Evolutionary conservation across 148 eudicot genomes (phyloP), one percentile per base, ranked within the genome.

Genomic region (Silene conica): DNA sequence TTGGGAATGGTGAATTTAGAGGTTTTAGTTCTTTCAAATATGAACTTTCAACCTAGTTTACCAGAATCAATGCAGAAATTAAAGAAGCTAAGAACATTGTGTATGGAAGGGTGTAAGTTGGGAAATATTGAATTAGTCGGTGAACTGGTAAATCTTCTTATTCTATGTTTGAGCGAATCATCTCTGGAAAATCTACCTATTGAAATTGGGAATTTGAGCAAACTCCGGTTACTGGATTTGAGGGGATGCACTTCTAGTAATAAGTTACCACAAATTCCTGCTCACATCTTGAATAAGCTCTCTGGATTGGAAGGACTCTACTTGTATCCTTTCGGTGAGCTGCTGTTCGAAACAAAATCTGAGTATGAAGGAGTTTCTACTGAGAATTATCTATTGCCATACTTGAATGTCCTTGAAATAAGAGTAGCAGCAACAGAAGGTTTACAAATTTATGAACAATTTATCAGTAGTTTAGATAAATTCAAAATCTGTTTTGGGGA

Each of bases 161-260:
- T 28, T 28, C 31, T 28, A 1, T 1, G 72, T 69, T 45, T 69
- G 9, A 26, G 72, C 19, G 23, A 46, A 21, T 69, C 72, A 38
- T 15, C 6, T 69, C 6, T 48, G 21, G 72, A n/a, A 23, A 7
- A 69, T 25, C 19, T 69, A 1, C 72, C 72, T 7, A 8, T 0
- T 7, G 57, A 48, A 21, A n/a, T 69, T 4, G 31, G 57, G 6
- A 4, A 46, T 3, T 48, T 69, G 18, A 15, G 23, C 10, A 69
- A 69, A 8, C 72, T 69, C 11, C 55, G 57, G 22, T 41, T 69
- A 13, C 55, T 69, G 7, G 72, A 69, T 46, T n/a, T 69, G 58
- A 22, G 8, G 2, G 57, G 21, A 12, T 65, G 57, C 72, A 8
- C 2, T 15, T 1, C 13, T 55, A 55, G 61, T 28, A 28, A 28